Evolutionary conservation across 2,329 filamentous ascomycete genomes (phyloP).

Genomic region (Cytospora mali): DNA sequence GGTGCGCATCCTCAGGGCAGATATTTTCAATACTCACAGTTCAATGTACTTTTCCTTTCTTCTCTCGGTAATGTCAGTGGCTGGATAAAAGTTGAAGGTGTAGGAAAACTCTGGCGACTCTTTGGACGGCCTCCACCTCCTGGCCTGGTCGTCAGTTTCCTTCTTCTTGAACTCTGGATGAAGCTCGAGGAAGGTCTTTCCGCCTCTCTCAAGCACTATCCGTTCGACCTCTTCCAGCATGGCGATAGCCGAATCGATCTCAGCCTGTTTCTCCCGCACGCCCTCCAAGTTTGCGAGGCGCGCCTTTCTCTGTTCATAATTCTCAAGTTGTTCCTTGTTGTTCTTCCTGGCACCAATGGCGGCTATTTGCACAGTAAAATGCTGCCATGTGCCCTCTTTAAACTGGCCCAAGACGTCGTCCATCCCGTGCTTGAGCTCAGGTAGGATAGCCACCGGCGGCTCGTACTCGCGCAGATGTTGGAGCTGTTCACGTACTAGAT

Average conservation of each 20-base stretch:
- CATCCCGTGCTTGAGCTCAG: slow-evolving; percentile 35
- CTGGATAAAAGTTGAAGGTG: slow-evolving; percentile 54
- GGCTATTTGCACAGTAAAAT: slow-evolving; percentile 53
- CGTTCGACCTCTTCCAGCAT: slow-evolving; percentile 59
- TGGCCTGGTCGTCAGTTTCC: slow-evolving; percentile 27
- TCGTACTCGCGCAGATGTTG: slow-evolving; percentile 51
- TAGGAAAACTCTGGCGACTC: slow-evolving; percentile 47
- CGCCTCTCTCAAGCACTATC: slow-evolving; percentile 58
- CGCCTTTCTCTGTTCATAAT: slow-evolving; percentile 42
- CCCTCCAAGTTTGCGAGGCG: slow-evolving; percentile 37
- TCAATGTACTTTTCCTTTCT: slow-evolving; percentile 62
- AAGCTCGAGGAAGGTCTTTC: slow-evolving; percentile 68
- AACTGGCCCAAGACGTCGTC: slow-evolving; percentile 59
- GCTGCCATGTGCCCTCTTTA: slow-evolving; percentile 59
- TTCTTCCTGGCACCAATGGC: slow-evolving; percentile 38
- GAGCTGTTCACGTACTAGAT: slow-evolving; percentile 59
- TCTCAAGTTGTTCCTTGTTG: slow-evolving; percentile 39
- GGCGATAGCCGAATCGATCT: slow-evolving; percentile 52
- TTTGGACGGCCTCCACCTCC: slow-evolving; percentile 21
- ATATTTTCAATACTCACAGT: slow-evolving; percentile 58
- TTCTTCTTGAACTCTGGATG: slow-evolving; percentile 53
- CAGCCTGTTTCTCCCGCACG: slow-evolving; percentile 55
- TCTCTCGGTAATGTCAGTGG: slow-evolving; percentile 57
- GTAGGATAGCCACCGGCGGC: slow-evolving; percentile 36
- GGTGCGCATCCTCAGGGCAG: no score